Base-by-base conservation (phyloP, 495 filamentous ascomycete species). In the Xylaria sp. region DNA sequence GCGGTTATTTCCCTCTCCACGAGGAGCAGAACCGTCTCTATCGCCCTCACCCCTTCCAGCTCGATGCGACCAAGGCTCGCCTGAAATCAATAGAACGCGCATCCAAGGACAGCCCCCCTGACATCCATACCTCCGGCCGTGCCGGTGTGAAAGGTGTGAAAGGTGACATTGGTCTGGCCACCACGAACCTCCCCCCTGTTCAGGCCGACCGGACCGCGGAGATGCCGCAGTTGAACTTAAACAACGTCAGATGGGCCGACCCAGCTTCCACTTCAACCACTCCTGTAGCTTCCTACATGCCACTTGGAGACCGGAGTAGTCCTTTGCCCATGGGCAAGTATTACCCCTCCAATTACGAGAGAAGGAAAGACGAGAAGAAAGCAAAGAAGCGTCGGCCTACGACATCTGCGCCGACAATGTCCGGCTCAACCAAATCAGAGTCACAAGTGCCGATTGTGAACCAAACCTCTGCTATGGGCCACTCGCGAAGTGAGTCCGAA, bases 291-390 rank as follows among this genome's bases (percentile, higher is more conserved):
- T 83, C 82, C n/a, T 85, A 84, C 66, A 76, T 79, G 35, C 83
- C 83, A 17, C 81, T 73, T 24, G 83, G 83, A 19, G 61, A 71
- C 21, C 77, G 80, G 63, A 77, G 79, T 33, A 76, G 69, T 26
- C 75, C 72, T 35, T 74, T 86, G 26, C 84, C 85, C 0, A 79
- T 84, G 74, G 86, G 86, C n/a, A 87, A 87, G 70, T 88, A 88
- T 72, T 85, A 88, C 62, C 86, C 85, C 6, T 79, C 83, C 19
- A 87, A 87, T 75, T 87, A 84, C 76, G 81, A 84, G 50, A 80
- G 76, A 37, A 72, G 79, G 21, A 77, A 81, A 52, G 75, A 72
- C 67, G 73, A 75, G 69, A 79, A 77, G 68, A 74, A 71, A 44
- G 53, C 31, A 14, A 69, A 70, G 33, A 68, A 68, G 17, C 33